phyloP scores from a whole-genome alignment of 176 grass and related monocot species.

The Ananas comosus region DNA sequence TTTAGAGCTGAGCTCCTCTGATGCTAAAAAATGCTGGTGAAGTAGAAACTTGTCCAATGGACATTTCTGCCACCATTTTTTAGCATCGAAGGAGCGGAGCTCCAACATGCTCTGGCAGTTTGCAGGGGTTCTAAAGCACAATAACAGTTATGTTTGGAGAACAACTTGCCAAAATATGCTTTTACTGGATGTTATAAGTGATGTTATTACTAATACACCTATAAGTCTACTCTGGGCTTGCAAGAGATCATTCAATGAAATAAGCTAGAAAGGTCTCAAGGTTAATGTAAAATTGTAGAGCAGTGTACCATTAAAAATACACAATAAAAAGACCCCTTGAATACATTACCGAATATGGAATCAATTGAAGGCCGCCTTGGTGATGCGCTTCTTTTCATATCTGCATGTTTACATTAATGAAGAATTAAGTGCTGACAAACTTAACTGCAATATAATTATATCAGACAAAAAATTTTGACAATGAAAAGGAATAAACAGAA shows the following conservation, averaged over 20 bases:
- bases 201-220: not conserved
- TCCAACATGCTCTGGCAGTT: too few species aligned
- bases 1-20: too few species aligned
- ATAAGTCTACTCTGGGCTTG: not conserved
- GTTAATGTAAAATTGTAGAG: not conserved
- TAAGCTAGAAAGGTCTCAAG: not conserved
- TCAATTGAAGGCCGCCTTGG: constrained; percentile 62
- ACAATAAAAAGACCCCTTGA: not conserved
- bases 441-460: constrained; percentile 2
- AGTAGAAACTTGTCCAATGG: too few species aligned
- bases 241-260: not conserved
- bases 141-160: not conserved
- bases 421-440: constrained; percentile 5
- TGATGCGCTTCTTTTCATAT: constrained; percentile 61
- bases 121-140: too few species aligned
- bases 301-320: not conserved
- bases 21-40: too few species aligned
- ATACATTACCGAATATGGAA: constrained; percentile 57
- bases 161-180: not conserved
- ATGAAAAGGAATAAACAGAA: too few species aligned
- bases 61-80: too few species aligned
- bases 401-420: constrained; percentile 45
- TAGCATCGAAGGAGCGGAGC: too few species aligned
- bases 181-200: not conserved
- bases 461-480: not conserved